Evolutionary conservation across 2,329 filamentous ascomycete species (phyloP), one percentile per base, ranked within the genome.

Genomic region (Cladosporium phlei): DNA sequence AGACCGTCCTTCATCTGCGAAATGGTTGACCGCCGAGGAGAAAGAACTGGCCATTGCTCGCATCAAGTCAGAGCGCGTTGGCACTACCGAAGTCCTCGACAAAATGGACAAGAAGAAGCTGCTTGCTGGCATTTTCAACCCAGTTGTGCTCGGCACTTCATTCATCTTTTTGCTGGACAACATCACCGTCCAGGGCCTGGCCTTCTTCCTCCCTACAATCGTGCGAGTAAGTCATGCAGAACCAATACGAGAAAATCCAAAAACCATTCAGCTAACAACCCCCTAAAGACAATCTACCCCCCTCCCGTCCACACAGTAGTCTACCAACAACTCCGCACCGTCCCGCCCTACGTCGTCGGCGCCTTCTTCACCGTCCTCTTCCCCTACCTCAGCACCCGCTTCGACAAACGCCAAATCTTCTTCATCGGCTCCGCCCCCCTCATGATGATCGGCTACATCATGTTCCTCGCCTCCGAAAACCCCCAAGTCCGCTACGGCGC

Each of bases 131-230:
- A 80, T 86, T 53, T 74, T 80, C 60, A 81, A 73, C 53, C 84
- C 84, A 0, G 73, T 84, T 27, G 80, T 79, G 0, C 55, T 85
- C 0, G 65, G 65, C 7, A 82, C 75, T 0, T 62, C 77, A 0
- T 66, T 80, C 53, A 74, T 83, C 55, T 83, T 84, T 66, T 65
- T 83, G 1, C 72, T 84, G 46, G 72, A 82, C 70, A 85, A 84
- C 65, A 77, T 87, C 59, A 86, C 83, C 0, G 82, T 86, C 2
- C 81, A 86, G 59, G 82, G 83, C 3, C 69, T 87, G 3, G 79
- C 79, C 1, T 85, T 86, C 70, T 86, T 86, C 63, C 68, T 75
- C 0, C 84, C 84, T 0, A 87, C 83, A 0, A 86, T 88, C 51
- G 80, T 88, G 32, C 66, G 67, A 25, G 42, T 45, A 6, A 35